Evolutionary conservation across 2,329 filamentous ascomycete genomes (phyloP), one percentile per base, ranked within the genome.

Genomic region (Aspergillus cejpii): DNA sequence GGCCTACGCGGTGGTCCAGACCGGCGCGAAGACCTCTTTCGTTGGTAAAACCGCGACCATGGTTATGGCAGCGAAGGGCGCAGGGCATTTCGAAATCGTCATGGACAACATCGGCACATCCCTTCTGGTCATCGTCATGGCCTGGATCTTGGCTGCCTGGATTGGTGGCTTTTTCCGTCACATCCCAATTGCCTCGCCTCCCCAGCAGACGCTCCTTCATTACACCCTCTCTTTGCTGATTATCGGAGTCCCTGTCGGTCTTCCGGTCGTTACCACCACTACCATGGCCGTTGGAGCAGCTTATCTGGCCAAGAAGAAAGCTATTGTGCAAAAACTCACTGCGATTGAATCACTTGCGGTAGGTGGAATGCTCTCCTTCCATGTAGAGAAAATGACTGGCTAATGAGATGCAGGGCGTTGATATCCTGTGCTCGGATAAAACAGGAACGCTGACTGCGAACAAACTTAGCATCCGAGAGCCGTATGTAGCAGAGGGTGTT

Each of bases 361-460:
- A 64, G 44, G 67, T 61, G 29, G 12, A 34, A 20, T 20, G 7
- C n/a, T 31, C 17, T 15, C 3, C 14, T 31, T 4, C 3, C n/a
- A 11, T 14, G 3, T n/a, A 6, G n/a, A 29, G 2, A 17, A 2
- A 27, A 26, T 39, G n/a, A 49, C 36, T 45, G 49, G 45, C 57
- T 48, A 34, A 39, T 12, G 24, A 15, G 7, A 44, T 38, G 1
- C 45, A 70, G 65, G 69, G 84, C 73, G 84, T 87, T 49, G 83
- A 87, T 63, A 82, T 88, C 55, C 77, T 87, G 54, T 89, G 84
- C 72, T 88, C 85, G 50, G 85, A 89, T 69, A 88, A 89, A 74
- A 88, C 85, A 7, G 85, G 85, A 69, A 89, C 84, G 17, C 74
- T 88, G n/a, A 68, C 65, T 1, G 65, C 65, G 14, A 68, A 68